These are phyloP conservation scores for Ogataea neopini DNA, from an alignment of 805 yeast species.

Conservation along the genomic window DNA sequence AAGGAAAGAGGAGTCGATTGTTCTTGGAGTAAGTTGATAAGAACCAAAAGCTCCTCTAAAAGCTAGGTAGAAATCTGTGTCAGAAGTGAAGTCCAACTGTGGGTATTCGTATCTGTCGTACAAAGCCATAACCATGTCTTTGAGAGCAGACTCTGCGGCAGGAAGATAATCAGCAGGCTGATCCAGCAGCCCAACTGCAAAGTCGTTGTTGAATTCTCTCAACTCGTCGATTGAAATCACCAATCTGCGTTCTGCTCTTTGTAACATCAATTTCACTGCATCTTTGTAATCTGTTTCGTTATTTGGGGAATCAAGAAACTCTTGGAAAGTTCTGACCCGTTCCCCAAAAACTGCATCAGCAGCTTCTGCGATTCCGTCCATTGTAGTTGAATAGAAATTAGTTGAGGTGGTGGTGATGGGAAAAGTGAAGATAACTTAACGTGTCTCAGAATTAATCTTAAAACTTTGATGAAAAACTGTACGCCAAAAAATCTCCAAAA, in stretches of 20 bases:
- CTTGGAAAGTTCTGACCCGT: conserved; percentile 85
- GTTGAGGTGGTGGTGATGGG: neutral
- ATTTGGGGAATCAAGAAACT: conserved; percentile 64
- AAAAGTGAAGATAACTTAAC: neutral
- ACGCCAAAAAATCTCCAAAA: conserved; percentile 1
- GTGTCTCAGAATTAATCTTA: conserved; percentile 9
- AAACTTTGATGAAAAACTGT: conserved; percentile 5
- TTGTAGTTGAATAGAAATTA: conserved; percentile 5
- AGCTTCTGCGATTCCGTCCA: conserved; percentile 31
- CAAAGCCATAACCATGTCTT: conserved; percentile 74
- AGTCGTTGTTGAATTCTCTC: conserved; percentile 71
- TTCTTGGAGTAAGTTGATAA: conserved; percentile 83
- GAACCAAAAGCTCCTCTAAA: conserved; percentile 92
- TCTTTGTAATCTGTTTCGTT: conserved; percentile 63
- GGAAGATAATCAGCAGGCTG: conserved; percentile 86
- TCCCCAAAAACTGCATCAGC: conserved; percentile 59
- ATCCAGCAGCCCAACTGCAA: conserved; percentile 74
- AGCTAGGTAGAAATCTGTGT: conserved; percentile 69
- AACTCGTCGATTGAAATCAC: conserved; percentile 82
- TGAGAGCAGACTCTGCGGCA: conserved; percentile 82
- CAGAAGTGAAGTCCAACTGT: conserved; percentile 53
- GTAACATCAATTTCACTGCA: conserved; percentile 70
- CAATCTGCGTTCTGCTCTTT: conserved; percentile 64
- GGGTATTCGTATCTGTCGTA: conserved; percentile 62
- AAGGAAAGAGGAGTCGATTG: conserved; percentile 72